Conservation (phyloP, 73 alveolate genomes). For the Symbiodinium natans region DNA sequence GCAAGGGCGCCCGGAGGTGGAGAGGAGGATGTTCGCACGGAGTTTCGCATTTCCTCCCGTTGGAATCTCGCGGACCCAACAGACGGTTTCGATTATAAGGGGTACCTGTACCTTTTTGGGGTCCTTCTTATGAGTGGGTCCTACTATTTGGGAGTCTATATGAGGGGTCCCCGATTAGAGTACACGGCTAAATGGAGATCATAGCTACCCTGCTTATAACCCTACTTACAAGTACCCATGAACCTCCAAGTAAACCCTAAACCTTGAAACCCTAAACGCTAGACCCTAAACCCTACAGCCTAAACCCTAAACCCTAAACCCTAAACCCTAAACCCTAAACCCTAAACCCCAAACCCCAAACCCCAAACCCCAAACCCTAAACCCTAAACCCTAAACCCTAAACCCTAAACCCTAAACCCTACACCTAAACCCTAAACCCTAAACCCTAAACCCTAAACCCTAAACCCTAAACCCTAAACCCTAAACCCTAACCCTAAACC, state of each 20-base stretch:
- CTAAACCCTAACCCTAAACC: no score
- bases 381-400: not conserved
- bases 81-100: no score
- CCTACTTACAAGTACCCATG: no score
- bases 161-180: no score
- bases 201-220: no score
- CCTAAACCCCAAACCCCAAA: not conserved
- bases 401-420: not conserved
- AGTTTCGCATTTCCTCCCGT: not conserved
- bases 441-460: not conserved
- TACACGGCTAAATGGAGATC: no score
- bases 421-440: not conserved
- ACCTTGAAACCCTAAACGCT: not conserved
- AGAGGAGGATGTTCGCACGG: not conserved
- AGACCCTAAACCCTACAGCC: not conserved
- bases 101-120: no score
- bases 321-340: not conserved
- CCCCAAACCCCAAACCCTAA: not conserved
- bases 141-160: no score
- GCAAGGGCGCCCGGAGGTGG: not conserved
- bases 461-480: no score
- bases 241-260: no score
- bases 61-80: slow-evolving; percentile 6
- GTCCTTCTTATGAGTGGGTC: no score
- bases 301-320: not conserved